Evolutionary conservation across 2,329 filamentous ascomycete genomes (phyloP), one percentile per base, ranked within the genome.

Genomic region (Pestalotiopsis sp.): DNA sequence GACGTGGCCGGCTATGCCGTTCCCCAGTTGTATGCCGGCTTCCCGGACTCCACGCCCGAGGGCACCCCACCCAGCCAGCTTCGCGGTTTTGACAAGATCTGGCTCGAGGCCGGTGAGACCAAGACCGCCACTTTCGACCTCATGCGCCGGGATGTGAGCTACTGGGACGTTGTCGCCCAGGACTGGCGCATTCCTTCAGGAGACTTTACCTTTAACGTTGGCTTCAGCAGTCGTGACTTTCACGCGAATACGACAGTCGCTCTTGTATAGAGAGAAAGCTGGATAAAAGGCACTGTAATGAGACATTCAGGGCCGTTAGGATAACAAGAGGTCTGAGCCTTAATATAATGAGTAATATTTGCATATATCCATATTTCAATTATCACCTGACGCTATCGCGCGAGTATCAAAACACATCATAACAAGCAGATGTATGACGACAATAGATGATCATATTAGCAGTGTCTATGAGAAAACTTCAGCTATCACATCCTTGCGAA

Each of bases 11-110:
- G 92, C 52, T 90, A 93, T 56, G 91, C 93, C 75, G 87, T 96
- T 2, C 85, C 90, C 0, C 93, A 96, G 83, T 81, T 94, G n/a
- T 45, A 66, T 25, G 59, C 66, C 14, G 14, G 20, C 39, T 64
- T 38, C 13, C 41, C 62, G 27, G 31, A 64, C 49, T 17, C 9
- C 12, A n/a, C 60, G n/a, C 27, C 56, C 38, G 39, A 66, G 62
- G 59, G 72, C 49, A 65, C 25, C 3, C 87, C 91, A 1, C 85
- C 90, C 41, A 93, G 97, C 75, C 89, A 90, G 1, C 89, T 98
- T n/a, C 90, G 95, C 70, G 91, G 91, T 36, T 98, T 98, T 75
- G 93, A 97, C 68, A 88, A 93, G 63, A 80, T 97, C 67, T 85
- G 84, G 65, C 90, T 98, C 70, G 83, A 86, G 14, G 86, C 92